Evolutionary conservation across 441 rosid genomes (phyloP).

Genomic region (Populus hybrid): DNA sequence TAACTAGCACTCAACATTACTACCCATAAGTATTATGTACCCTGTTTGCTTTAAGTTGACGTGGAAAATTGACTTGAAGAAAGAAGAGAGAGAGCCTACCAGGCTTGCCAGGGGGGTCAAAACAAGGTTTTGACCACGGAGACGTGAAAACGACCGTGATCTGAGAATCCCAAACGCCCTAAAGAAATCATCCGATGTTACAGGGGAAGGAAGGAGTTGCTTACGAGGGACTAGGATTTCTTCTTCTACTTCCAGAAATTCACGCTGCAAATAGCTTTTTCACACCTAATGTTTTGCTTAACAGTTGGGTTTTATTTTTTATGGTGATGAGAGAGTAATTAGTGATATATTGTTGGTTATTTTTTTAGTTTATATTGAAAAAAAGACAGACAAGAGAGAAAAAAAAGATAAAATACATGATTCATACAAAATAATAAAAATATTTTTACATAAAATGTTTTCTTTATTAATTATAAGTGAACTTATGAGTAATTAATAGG

Average conservation of each 20-base stretch:
- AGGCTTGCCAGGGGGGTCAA: conserved; percentile 43
- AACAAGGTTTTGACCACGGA: conserved; percentile 84
- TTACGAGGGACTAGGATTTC: too few relatives aligned
- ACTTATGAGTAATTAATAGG: too few relatives aligned
- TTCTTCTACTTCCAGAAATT: too few relatives aligned
- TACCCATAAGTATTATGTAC: not conserved
- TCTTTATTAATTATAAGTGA: too few relatives aligned
- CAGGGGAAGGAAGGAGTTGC: conserved; percentile 49
- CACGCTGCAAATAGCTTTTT: too few relatives aligned
- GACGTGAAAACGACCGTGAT: conserved; percentile 87
- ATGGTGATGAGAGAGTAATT: too few relatives aligned
- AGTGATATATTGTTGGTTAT: not conserved
- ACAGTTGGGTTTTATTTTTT: too few relatives aligned
- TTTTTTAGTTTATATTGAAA: conserved; percentile 12
- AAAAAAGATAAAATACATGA: too few relatives aligned
- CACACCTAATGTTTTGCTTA: too few relatives aligned
- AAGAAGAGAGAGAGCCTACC: conserved; percentile 36
- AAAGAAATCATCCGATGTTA: conserved; percentile 61
- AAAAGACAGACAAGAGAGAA: too few relatives aligned
- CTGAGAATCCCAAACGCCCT: conserved; percentile 95
- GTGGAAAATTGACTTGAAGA: conserved; percentile 10
- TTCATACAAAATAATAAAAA: too few relatives aligned
- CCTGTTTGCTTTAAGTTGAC: not conserved
- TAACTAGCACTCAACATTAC: not conserved
- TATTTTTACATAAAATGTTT: too few relatives aligned